Evolutionary conservation across 805 yeast species (phyloP).

Genomic region (Suhomyces sp.): DNA sequence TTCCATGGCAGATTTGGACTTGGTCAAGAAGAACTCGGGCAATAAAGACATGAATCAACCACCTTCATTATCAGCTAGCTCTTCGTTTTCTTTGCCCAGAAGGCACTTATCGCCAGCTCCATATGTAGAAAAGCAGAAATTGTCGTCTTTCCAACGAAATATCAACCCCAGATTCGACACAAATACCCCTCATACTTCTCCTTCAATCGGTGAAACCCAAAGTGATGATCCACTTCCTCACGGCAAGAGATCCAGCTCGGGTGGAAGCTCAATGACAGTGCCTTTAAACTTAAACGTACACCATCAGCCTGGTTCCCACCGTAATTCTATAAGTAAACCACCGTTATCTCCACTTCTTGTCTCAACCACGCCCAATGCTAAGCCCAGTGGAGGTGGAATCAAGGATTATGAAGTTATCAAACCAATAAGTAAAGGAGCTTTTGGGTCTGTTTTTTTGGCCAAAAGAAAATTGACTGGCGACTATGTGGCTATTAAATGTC

Average conservation of each 20-base stretch:
- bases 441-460: conserved; percentile 91
- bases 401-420: conserved; percentile 86
- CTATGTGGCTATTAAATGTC: conserved; percentile 88
- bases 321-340: conserved; percentile 36
- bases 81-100: conserved; percentile 49
- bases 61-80: conserved; percentile 12
- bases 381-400: conserved; percentile 64
- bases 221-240: conserved; percentile 9
- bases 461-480: conserved; percentile 85
- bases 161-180: conserved; percentile 14
- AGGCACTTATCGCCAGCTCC: conserved; percentile 56
- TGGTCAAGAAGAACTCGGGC: conserved; percentile 21
- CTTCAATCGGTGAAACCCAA: conserved; percentile 11
- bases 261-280: conserved; percentile 9
- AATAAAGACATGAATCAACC: conserved; percentile 2
- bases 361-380: conserved; percentile 54
- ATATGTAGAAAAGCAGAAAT: conserved; percentile 45
- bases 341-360: conserved; percentile 80
- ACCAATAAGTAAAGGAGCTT: conserved; percentile 96
- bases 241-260: conserved; percentile 19
- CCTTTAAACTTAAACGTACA: neutral
- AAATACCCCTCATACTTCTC: conserved; percentile 9
- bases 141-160: conserved; percentile 62
- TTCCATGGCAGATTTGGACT: conserved; percentile 26
- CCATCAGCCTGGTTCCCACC: neutral